phyloP scores from a whole-genome alignment of 2,329 filamentous ascomycete genomes.

The Cercospora janseana region DNA sequence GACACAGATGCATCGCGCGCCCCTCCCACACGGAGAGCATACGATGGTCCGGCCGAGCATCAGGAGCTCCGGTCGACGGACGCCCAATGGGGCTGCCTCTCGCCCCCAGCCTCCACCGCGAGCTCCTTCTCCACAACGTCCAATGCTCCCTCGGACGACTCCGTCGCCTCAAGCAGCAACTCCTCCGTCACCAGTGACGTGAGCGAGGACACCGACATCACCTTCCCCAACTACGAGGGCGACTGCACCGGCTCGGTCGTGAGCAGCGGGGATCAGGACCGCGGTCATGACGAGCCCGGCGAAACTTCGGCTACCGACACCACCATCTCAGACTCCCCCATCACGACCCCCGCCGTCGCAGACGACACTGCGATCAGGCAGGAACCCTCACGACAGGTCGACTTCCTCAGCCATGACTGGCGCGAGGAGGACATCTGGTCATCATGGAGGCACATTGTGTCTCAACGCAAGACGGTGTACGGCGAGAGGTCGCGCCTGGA shows the following conservation, averaged over 20 bases:
- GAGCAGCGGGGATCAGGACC: slow-evolving; percentile 15
- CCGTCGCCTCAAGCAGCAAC: slow-evolving; percentile 48
- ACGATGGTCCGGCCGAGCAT: slow-evolving; percentile 38
- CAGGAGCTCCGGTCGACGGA: slow-evolving; percentile 34
- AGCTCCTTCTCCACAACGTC: slow-evolving; percentile 42
- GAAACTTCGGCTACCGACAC: slow-evolving; percentile 52
- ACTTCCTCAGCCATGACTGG: slow-evolving; percentile 92
- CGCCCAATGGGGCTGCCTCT: slow-evolving; percentile 30
- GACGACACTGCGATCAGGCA: slow-evolving; percentile 75
- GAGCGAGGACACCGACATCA: slow-evolving; percentile 48
- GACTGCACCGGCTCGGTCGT: slow-evolving; percentile 19
- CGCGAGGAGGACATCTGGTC: slow-evolving; percentile 95
- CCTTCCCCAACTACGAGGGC: slow-evolving; percentile 48
- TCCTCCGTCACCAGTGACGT: slow-evolving; percentile 60
- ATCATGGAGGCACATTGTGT: slow-evolving; percentile 90
- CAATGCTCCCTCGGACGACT: slow-evolving; percentile 51
- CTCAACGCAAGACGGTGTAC: slow-evolving; percentile 69
- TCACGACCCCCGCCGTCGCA: slow-evolving; percentile 61
- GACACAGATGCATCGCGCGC: slow-evolving; percentile 33
- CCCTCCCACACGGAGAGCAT: slow-evolving; percentile 37
- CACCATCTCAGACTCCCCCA: slow-evolving; percentile 57
- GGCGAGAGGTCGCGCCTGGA: slow-evolving; percentile 79
- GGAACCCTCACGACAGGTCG: slow-evolving; percentile 83
- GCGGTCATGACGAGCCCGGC: slow-evolving; percentile 25
- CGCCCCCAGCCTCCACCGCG: slow-evolving; percentile 31